Evolutionary conservation across 805 yeast genomes (phyloP).

Genomic region (Monosporozyma yasuniensis): DNA sequence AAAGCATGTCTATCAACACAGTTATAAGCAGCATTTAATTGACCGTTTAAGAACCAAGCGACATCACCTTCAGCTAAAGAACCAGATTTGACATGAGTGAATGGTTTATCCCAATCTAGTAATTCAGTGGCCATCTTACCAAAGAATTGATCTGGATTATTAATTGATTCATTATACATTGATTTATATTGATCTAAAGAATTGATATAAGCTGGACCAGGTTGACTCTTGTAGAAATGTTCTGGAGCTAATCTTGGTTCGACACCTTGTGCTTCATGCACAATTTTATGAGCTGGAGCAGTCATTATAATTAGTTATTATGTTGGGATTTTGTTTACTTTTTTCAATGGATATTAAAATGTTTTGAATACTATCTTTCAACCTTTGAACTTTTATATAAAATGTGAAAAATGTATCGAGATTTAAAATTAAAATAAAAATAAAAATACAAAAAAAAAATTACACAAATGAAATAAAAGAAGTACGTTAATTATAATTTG

Average conservation of each 20-base stretch:
- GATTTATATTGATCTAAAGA: conserved; percentile 60
- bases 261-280: conserved; percentile 35
- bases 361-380: too few relatives aligned
- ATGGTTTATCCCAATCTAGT: conserved; percentile 71
- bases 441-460: too few relatives aligned
- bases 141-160: conserved; percentile 75
- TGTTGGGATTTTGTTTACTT: not conserved
- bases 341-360: too few relatives aligned
- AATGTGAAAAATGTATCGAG: not conserved
- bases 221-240: conserved; percentile 34
- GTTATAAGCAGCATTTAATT: conserved; percentile 86
- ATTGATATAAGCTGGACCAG: conserved; percentile 40
- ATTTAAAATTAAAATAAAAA: not conserved
- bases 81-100: conserved; percentile 42
- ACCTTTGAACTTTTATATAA: not conserved
- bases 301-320: not conserved
- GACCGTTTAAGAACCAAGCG: conserved; percentile 93
- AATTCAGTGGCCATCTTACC: conserved; percentile 68
- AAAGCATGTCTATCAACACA: conserved; percentile 95
- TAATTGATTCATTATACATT: conserved; percentile 70
- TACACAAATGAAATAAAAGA: too few relatives aligned
- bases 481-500: too few relatives aligned
- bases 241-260: conserved; percentile 30
- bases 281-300: conserved; percentile 25
- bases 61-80: conserved; percentile 65